Evolutionary conservation across 2,329 filamentous ascomycete species (phyloP), one percentile per base, ranked within the genome.

Genomic region (Hypoxylon sp.): DNA sequence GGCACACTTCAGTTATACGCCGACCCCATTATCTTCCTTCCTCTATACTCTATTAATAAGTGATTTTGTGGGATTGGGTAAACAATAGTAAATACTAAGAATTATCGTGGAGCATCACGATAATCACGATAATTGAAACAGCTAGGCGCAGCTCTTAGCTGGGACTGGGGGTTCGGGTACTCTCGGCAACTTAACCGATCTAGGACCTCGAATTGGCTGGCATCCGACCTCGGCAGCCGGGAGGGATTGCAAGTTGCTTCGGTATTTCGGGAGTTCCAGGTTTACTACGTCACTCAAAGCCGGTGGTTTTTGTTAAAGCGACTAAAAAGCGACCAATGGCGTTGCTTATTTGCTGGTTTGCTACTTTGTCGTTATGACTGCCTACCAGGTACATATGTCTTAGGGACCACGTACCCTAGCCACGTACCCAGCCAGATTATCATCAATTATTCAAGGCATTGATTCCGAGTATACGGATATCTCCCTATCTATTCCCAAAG

Each of bases 211-310:
- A 69, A 69, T 67, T 67, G 53, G 58, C 17, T 65, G 41, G 45
- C 38, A 65, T 66, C 67, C 69, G 69, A 72, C 69, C 69, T 72
- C 69, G 69, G 69, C 69, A 72, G 60, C 57, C 55, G 67, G 63
- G 60, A 52, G 34, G 56, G 34, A 43, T 41, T 41, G 23, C 38
- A 41, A 19, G 28, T 41, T 36, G 19, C 48, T 48, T 72, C 67
- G 67, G 69, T 52, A 66, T 52, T 63, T 70, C 67, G 67, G 69
- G 56, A 72, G 43, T 60, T 70, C 34, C 36, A 68, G 68, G 64
- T 49, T 56, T 41, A 43, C 48, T 67, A 67, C 63, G 60, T 69
- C 63, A 63, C 63, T 58, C 56, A 36, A 36, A 63, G 25, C 43
- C 63, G 58, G 49, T 34, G 36, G 48, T 52, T 60, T 52, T 67